phyloP scores from a whole-genome alignment of 2,329 filamentous ascomycete species.

The Whalleya microplaca region DNA sequence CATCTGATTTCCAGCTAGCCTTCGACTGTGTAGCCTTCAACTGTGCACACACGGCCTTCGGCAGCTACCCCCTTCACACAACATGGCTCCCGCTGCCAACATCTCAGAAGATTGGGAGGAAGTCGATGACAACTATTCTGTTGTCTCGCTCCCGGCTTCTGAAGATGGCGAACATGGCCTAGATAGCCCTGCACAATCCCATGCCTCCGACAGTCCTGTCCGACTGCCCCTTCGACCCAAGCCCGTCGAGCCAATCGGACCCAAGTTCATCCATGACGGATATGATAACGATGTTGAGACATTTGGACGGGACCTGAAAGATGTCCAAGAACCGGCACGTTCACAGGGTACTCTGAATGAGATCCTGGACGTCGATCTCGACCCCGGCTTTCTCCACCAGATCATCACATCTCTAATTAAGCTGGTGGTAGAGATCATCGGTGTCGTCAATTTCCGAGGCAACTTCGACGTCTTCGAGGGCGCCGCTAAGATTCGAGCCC shows the following conservation, averaged over 20 bases:
- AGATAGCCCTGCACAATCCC: not conserved
- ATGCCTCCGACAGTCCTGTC: constrained; percentile 5
- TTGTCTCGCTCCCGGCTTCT: constrained; percentile 31
- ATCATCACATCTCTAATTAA: constrained; percentile 9
- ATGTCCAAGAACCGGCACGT: constrained; percentile 1
- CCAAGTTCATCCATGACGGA: not conserved
- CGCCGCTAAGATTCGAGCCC: constrained; percentile 1
- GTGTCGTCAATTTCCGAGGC: not conserved
- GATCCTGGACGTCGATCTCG: constrained; percentile 6
- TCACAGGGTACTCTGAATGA: not conserved
- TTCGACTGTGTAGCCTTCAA: too few species aligned
- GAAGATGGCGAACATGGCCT: constrained; percentile 14
- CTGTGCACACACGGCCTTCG: not conserved
- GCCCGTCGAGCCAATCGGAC: not conserved
- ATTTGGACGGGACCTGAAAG: constrained; percentile 6
- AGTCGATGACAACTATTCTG: constrained; percentile 31
- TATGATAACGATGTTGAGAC: constrained; percentile 2
- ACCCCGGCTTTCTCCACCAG: constrained; percentile 8
- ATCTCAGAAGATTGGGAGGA: constrained; percentile 36
- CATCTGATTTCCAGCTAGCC: too few species aligned
- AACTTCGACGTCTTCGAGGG: not conserved
- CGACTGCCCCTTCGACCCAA: not conserved
- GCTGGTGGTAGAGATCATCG: constrained; percentile 15
- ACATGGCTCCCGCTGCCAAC: constrained; percentile 8
- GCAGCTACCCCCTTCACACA: not conserved